These are phyloP conservation scores for Mycena kentingensis DNA, from an alignment of 768 basidiomycete species.

Conservation along the genomic window DNA sequence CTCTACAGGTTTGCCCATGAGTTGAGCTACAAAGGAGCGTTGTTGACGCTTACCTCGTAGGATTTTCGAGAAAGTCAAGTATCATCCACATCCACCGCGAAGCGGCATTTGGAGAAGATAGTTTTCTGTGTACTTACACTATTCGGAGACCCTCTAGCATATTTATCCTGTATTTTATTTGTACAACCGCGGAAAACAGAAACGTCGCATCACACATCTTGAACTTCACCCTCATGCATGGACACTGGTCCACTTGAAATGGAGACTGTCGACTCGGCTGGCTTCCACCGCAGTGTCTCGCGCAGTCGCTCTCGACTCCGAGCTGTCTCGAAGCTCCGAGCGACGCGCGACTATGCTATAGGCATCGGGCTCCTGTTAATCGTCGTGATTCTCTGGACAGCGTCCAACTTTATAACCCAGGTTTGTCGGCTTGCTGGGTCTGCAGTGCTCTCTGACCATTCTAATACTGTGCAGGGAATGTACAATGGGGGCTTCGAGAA, in stretches of 20 bases:
- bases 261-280: constrained; percentile 23
- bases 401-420: constrained; percentile 86
- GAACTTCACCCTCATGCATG: constrained; percentile 1
- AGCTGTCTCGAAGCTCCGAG: constrained; percentile 3
- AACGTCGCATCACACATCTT: constrained; percentile 1
- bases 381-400: constrained; percentile 88
- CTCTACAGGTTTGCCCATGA: no score
- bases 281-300: constrained; percentile 18
- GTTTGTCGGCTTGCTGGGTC: constrained; percentile 36
- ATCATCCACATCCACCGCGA: constrained; percentile 37
- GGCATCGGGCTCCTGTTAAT: constrained; percentile 71
- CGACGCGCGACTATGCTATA: constrained; percentile 40
- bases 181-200: background rate
- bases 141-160: background rate
- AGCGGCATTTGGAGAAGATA: background rate
- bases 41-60: no score
- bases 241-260: constrained; percentile 23
- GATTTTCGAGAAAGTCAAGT: constrained; percentile 89
- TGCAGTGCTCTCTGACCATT: background rate
- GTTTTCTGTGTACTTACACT: no score
- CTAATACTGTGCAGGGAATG: constrained; percentile 42
- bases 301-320: constrained; percentile 12
- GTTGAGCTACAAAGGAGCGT: no score
- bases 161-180: background rate
- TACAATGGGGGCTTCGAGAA: constrained; percentile 76